Evolutionary conservation across 2,329 filamentous ascomycete species (phyloP).

Genomic region (Neurospora sp.): DNA sequence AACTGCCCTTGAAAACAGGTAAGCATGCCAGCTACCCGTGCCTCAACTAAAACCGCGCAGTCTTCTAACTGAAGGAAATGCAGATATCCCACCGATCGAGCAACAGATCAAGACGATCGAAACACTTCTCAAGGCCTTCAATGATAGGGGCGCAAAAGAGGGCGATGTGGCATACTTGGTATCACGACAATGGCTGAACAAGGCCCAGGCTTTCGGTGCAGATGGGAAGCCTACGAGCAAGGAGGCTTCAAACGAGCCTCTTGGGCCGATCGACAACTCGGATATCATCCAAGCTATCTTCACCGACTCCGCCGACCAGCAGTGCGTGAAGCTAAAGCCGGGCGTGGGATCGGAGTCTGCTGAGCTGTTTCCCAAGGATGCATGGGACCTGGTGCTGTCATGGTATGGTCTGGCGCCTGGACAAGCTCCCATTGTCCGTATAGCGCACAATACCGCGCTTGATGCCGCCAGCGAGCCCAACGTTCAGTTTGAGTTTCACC

Average conservation of each 20-base stretch:
- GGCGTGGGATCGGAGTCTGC: constrained; percentile 62
- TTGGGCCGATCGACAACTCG: constrained; percentile 80
- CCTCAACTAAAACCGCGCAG: not conserved
- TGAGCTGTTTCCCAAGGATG: constrained; percentile 64
- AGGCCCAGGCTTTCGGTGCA: constrained; percentile 56
- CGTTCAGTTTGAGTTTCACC: constrained; percentile 72
- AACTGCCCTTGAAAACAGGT: constrained; percentile 17
- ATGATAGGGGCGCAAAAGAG: constrained; percentile 48
- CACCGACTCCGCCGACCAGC: constrained; percentile 35
- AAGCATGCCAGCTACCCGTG: not conserved
- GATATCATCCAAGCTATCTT: constrained; percentile 61
- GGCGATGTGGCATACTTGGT: constrained; percentile 70
- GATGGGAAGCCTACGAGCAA: constrained; percentile 45
- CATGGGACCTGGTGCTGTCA: constrained; percentile 69
- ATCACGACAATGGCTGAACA: constrained; percentile 67
- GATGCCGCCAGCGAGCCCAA: constrained; percentile 48
- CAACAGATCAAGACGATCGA: constrained; percentile 66
- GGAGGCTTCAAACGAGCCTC: constrained; percentile 47
- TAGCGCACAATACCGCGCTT: constrained; percentile 65
- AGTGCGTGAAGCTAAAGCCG: constrained; percentile 65
- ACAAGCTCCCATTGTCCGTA: constrained; percentile 62
- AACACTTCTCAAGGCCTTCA: constrained; percentile 43
- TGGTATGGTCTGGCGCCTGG: constrained; percentile 72
- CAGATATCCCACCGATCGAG: constrained; percentile 28
- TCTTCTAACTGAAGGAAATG: constrained; percentile 2